These are phyloP conservation scores for Sphagnum magellanicum DNA, from an alignment of 228 moss, liverwort and hornwort genomes.

Conservation along the genomic window DNA sequence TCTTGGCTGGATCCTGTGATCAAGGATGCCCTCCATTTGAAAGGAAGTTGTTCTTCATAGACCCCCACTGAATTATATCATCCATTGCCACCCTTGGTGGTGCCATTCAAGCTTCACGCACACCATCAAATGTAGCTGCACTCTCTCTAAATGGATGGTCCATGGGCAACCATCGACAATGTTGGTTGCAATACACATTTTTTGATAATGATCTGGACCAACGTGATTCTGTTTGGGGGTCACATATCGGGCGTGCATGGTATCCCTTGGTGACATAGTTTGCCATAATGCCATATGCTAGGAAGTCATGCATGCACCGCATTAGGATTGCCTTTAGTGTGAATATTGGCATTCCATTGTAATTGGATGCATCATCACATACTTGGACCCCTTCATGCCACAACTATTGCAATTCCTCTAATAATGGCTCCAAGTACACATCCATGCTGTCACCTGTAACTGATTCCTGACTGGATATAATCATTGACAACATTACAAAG, in stretches of 20 bases:
- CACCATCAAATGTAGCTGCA: no score
- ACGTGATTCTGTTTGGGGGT: neutral
- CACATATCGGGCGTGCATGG: neutral
- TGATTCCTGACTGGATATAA: neutral
- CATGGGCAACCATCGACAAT: no score
- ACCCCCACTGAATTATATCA: no score
- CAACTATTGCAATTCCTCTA: neutral
- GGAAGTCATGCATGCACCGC: neutral
- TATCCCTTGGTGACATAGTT: constrained; percentile 1
- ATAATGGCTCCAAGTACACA: neutral
- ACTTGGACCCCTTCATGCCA: neutral
- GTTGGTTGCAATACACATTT: neutral
- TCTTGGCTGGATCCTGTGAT: no score
- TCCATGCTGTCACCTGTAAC: neutral
- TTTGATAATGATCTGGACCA: neutral
- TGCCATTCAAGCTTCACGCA: no score
- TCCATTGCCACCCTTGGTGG: no score
- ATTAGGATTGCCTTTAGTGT: neutral
- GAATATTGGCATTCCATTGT: no score
- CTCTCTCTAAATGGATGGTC: no score
- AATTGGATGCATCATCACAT: no score
- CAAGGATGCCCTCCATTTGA: neutral
- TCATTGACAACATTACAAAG: neutral
- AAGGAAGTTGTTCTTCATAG: neutral
- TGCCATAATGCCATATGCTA: neutral